phyloP scores from a whole-genome alignment of 768 basidiomycete genomes.

The Brasilioporus rufonigricans region DNA sequence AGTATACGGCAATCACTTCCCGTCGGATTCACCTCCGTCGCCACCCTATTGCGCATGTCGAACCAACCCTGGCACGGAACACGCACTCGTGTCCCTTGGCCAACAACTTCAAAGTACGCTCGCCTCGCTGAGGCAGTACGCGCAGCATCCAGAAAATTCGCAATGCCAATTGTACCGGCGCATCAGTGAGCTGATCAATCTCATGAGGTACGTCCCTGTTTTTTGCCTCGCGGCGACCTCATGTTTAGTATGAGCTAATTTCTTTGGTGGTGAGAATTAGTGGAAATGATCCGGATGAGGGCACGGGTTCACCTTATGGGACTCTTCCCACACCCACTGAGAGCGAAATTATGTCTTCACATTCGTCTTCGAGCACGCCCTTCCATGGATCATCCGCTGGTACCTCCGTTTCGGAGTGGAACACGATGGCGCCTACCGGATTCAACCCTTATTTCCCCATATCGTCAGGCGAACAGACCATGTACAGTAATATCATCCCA shows the following conservation, averaged over 20 bases:
- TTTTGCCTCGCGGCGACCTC: conserved; percentile 34
- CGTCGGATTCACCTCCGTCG: conserved; percentile 32
- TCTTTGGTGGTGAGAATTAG: conserved; percentile 36
- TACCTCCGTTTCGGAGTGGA: conserved; percentile 60
- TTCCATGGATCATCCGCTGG: conserved; percentile 45
- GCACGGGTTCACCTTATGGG: conserved; percentile 49
- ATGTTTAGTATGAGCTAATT: conserved; percentile 33
- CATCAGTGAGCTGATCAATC: conserved; percentile 57
- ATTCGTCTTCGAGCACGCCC: conserved; percentile 41
- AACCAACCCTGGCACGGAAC: conserved; percentile 54
- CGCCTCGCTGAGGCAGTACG: conserved; percentile 57
- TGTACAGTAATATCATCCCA: conserved; percentile 58
- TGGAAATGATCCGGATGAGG: conserved; percentile 50
- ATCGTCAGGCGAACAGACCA: conserved; percentile 49
- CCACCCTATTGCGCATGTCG: conserved; percentile 60
- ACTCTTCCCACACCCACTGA: conserved; percentile 58
- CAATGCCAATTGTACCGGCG: conserved; percentile 56
- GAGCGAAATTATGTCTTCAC: conserved; percentile 53
- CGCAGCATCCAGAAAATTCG: conserved; percentile 52
- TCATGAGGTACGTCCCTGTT: conserved; percentile 59
- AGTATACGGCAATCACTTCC: conserved; percentile 32
- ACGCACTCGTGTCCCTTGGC: conserved; percentile 58
- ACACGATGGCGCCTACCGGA: conserved; percentile 47
- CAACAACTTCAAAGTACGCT: conserved; percentile 63
- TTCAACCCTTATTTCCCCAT: conserved; percentile 74